Base-by-base conservation (phyloP, 1,284 basidiomycete genomes). In the Quambalaria eucalypti region DNA sequence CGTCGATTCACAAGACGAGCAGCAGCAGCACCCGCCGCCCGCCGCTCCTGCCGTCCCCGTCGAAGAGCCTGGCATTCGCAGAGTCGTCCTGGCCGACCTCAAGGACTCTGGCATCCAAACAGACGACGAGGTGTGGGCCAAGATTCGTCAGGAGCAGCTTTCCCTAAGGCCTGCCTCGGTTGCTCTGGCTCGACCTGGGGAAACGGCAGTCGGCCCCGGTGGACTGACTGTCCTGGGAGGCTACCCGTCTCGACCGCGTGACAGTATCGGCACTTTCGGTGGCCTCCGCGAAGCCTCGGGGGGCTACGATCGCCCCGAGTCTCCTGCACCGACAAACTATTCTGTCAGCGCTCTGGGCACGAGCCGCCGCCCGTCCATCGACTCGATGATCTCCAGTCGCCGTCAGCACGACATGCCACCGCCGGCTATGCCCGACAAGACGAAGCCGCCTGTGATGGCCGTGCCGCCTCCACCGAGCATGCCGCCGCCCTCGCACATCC, bases 381-480 rank as follows among this genome's bases (percentile, higher is more conserved):
- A n/a, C n/a, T n/a, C n/a, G n/a, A n/a, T n/a, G n/a, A n/a, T n/a
- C n/a, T n/a, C n/a, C n/a, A n/a, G n/a, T n/a, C n/a, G n/a, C n/a
- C n/a, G n/a, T n/a, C n/a, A n/a, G n/a, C n/a, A n/a, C n/a, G n/a
- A n/a, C n/a, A n/a, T n/a, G n/a, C n/a, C n/a, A 33, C 50, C 4
- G 49, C 26, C 10, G 59, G 39, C 65, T 19, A 56, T 65, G 47
- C 60, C 62, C 19, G 67, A 67, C 55, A 66, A 61, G 55, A 66
- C 56, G 33, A 67, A 64, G 52, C 63, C 65, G 7, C 67, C 67
- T 9, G 52, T 64, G 48, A 62, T 69, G 63, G 51, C 61, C 39
- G 62, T 68, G 54, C 67, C 67, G 1, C 65, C 65, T 9, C 68
- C 68, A 16, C 68, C 66, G 3, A 54, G 50, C 12, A 65, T 66